phyloP scores from a whole-genome alignment of 257 asterid species.

The Lantana camara region DNA sequence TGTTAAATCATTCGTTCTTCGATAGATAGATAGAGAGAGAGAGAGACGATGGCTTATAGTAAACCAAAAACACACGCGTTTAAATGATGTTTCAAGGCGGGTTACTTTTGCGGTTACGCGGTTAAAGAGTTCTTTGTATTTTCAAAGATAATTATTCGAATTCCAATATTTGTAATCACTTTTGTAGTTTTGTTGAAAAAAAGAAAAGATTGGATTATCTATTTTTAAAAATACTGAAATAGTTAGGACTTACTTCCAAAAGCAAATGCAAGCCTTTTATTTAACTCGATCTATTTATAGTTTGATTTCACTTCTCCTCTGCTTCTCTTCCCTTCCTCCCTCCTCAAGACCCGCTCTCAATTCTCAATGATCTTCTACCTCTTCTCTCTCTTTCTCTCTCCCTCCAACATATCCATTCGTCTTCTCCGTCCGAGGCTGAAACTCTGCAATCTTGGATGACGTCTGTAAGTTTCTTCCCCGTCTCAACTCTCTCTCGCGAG shows the following conservation, averaged over 20 bases:
- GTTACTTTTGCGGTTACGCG: too few relatives aligned
- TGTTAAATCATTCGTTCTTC: too few relatives aligned
- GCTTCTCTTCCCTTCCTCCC: conserved; percentile 17
- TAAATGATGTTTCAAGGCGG: neutral
- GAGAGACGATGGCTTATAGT: neutral
- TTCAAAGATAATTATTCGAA: too few relatives aligned
- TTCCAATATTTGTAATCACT: too few relatives aligned
- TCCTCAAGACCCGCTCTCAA: conserved; percentile 44
- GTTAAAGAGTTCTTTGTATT: too few relatives aligned
- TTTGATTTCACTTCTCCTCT: conserved; percentile 10
- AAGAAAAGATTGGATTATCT: too few relatives aligned
- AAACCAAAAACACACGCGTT: neutral
- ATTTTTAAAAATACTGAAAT: neutral
- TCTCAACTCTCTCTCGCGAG: neutral
- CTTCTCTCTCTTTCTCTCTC: conserved; percentile 25
- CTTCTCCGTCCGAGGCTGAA: conserved; percentile 31
- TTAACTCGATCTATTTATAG: conserved; percentile 20
- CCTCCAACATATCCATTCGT: conserved; percentile 23
- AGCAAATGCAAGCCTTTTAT: neutral
- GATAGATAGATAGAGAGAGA: too few relatives aligned
- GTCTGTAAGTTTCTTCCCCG: conserved; percentile 53
- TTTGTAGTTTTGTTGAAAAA: too few relatives aligned
- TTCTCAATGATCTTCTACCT: conserved; percentile 28
- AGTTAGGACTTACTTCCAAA: conserved; percentile 23
- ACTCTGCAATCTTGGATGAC: conserved; percentile 46